Base-by-base conservation (phyloP, 148 eudicot genomes). In the Linanthus parryae region DNA sequence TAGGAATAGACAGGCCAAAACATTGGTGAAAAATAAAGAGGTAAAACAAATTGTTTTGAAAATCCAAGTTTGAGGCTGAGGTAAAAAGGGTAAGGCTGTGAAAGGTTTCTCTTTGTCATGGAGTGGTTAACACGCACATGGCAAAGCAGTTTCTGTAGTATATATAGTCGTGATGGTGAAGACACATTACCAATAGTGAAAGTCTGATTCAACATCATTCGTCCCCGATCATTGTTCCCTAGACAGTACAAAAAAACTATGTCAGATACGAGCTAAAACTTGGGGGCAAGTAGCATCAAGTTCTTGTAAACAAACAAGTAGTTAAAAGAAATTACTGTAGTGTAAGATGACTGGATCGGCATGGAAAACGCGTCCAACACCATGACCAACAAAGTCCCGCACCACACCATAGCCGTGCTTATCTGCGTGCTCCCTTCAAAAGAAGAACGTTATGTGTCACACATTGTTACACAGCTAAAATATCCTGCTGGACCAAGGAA, bases 281-380 rank as follows among this genome's bases (percentile, higher is more conserved):
- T 17, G 30, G 34, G 41, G 30, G 18, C 27, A 63, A 8, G 7
- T 37, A n/a, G 41, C 19, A 35, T 34, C n/a, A 0, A 59, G 9
- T 49, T 25, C 24, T 27, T 23, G 26, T 23, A 8, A 17, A 5
- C 26, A 25, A 34, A 38, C 41, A 27, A 25, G 11, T 19, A 39
- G 74, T 29, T 60, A 25, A 54, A 67, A 49, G 62, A 48, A 52
- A 61, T 79, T 88, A 94, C 96, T 65, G 74, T 48, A 76, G 57
- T 88, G 96, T 17, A 77, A 68, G 60, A 94, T 67, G 48, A 88
- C 85, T 38, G 96, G 99, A 71, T 84, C 94, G 14, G 90, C 75
- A 74, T 94, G 99, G 64, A 94, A 94, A 56, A 78, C 85, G 30
- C 85, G 73, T 15, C 99, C 99, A 48, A 94, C 88, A 39, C 99